Conservation (phyloP, 371 early-diverging fungal species). For the Syncephalis plumigaleata region DNA sequence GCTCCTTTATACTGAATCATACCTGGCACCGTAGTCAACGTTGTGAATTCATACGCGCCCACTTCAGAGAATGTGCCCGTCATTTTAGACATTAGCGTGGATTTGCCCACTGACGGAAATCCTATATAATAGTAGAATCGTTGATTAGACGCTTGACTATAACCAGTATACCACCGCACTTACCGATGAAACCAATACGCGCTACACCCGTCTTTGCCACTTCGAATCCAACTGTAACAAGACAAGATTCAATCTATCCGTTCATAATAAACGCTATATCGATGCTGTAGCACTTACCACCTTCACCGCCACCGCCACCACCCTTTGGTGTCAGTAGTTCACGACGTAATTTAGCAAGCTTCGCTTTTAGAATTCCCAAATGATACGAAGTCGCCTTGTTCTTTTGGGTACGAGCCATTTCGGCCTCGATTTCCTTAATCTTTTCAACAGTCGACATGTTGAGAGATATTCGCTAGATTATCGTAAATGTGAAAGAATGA, state of each 20-base stretch:
- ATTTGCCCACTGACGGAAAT: constrained; percentile 97
- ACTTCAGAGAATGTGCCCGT: constrained; percentile 97
- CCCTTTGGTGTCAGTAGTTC: constrained; percentile 81
- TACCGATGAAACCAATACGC: constrained; percentile 81
- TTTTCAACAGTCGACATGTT: constrained; percentile 41
- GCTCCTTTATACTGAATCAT: constrained; percentile 96
- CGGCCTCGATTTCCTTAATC: constrained; percentile 76
- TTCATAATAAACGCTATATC: background rate
- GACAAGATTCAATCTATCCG: background rate
- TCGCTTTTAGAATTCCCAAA: constrained; percentile 97
- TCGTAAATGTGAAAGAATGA: too few species aligned
- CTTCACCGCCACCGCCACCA: constrained; percentile 65
- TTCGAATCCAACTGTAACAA: constrained; percentile 70
- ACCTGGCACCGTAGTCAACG: constrained; percentile 91
- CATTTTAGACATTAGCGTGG: constrained; percentile 90
- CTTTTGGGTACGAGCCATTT: constrained; percentile 88
- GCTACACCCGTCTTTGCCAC: constrained; percentile 96
- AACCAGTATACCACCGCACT: too few species aligned
- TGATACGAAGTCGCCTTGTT: constrained; percentile 97
- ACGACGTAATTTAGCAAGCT: constrained; percentile 89
- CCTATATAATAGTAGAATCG: constrained; percentile 16
- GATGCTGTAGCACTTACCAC: constrained; percentile 25
- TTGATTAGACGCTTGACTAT: too few species aligned
- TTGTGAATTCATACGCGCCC: constrained; percentile 98
- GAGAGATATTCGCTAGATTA: too few species aligned